phyloP scores from a whole-genome alignment of 768 basidiomycete genomes.

The Boletus subparvulus region DNA sequence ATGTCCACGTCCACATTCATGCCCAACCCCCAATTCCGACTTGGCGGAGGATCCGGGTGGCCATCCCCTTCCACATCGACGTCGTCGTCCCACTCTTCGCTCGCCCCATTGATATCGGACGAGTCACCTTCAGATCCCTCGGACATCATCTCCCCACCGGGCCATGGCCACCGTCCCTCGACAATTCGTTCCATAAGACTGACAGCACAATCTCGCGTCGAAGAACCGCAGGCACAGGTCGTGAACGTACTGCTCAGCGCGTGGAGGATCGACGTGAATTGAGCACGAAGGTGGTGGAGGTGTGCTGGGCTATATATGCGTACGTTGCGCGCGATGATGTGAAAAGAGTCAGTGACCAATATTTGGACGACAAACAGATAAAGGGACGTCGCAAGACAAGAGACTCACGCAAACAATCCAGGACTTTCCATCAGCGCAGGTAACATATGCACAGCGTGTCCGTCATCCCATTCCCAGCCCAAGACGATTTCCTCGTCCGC shows the following conservation, averaged over 20 bases:
- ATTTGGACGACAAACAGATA: background rate
- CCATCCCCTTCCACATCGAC: constrained; percentile 29
- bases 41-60: background rate
- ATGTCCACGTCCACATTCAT: constrained; percentile 27
- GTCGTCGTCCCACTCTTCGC: constrained; percentile 22
- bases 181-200: constrained; percentile 67
- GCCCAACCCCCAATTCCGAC: constrained; percentile 20
- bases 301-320: constrained; percentile 42
- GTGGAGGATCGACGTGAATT: constrained; percentile 70
- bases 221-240: constrained; percentile 70
- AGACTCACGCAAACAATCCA: constrained; percentile 55
- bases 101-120: constrained; percentile 12
- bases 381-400: background rate
- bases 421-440: constrained; percentile 65
- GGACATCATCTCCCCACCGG: constrained; percentile 27
- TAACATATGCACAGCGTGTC: constrained; percentile 75
- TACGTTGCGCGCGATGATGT: background rate
- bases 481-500: constrained; percentile 84
- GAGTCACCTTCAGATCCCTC: constrained; percentile 22
- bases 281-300: constrained; percentile 54
- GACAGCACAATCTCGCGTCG: constrained; percentile 61
- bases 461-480: constrained; percentile 98
- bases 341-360: constrained; percentile 10
- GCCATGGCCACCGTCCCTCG: constrained; percentile 37
- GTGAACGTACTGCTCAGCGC: constrained; percentile 69